These are phyloP conservation scores for Sordaria brevicollis DNA, from an alignment of 495 filamentous ascomycete species.

Conservation along the genomic window DNA sequence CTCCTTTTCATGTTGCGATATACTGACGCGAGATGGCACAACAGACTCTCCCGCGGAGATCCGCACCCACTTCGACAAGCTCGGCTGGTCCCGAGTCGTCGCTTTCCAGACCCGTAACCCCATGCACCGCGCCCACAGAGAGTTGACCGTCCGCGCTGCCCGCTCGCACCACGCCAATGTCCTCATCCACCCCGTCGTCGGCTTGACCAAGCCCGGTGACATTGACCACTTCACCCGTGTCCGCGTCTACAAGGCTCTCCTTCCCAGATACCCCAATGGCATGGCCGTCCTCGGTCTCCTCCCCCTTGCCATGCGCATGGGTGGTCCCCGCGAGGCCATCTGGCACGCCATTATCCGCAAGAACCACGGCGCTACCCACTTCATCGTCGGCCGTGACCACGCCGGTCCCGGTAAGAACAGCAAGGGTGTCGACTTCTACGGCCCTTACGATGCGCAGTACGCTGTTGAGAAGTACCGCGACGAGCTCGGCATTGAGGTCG, in stretches of 20 bases:
- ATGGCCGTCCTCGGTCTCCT: constrained; percentile 97
- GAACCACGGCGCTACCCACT: constrained; percentile 98
- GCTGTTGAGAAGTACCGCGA: constrained; percentile 93
- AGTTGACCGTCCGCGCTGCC: constrained; percentile 93
- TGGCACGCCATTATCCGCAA: constrained; percentile 99
- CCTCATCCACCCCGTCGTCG: constrained; percentile 97
- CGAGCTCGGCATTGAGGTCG: constrained; percentile 96
- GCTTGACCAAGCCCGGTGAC: constrained; percentile 95
- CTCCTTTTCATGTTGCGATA: not conserved
- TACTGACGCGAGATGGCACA: constrained; percentile 1
- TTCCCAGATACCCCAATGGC: constrained; percentile 96
- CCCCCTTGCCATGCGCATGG: constrained; percentile 97
- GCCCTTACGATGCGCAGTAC: constrained; percentile 96
- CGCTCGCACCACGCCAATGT: constrained; percentile 94
- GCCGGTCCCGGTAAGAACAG: constrained; percentile 95
- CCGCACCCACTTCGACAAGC: constrained; percentile 94
- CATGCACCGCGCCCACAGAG: constrained; percentile 97
- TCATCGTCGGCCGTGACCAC: constrained; percentile 97
- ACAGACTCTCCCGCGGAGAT: constrained; percentile 89
- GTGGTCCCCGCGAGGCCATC: constrained; percentile 93
- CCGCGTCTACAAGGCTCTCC: constrained; percentile 92
- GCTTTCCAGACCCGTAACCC: constrained; percentile 99
- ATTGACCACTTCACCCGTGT: constrained; percentile 99
- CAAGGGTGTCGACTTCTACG: constrained; percentile 94
- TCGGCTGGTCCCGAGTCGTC: constrained; percentile 92